Conservation (phyloP, 352 stramenopile genomes). For the Globisporangium splendens region DNA sequence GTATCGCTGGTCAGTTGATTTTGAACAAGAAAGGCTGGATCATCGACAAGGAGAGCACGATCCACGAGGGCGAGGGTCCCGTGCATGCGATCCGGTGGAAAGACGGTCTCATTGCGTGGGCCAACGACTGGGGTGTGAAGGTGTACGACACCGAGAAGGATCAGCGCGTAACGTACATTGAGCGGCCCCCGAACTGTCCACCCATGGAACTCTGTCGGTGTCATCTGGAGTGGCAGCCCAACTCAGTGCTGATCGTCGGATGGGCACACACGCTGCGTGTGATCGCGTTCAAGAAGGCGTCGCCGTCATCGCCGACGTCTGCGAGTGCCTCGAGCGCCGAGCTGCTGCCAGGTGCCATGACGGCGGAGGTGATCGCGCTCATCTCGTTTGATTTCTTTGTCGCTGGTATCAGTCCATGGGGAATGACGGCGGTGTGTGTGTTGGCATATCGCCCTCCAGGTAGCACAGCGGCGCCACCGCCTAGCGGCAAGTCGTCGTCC, state of each 20-base stretch:
- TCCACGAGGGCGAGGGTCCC: conserved; percentile 80
- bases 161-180: conserved; percentile 79
- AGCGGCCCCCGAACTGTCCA: conserved; percentile 71
- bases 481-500: conserved; percentile 19
- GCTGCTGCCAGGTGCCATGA: conserved; percentile 27
- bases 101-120: conserved; percentile 73
- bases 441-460: conserved; percentile 70
- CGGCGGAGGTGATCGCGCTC: conserved; percentile 65
- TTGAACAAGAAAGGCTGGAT: conserved; percentile 88
- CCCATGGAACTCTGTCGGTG: conserved; percentile 81
- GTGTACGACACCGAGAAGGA: conserved; percentile 77
- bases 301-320: conserved; percentile 32
- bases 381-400: conserved; percentile 86
- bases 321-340: conserved; percentile 23
- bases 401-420: conserved; percentile 68
- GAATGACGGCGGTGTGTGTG: conserved; percentile 51
- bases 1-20: conserved; percentile 75
- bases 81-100: conserved; percentile 83
- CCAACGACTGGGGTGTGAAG: conserved; percentile 86
- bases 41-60: conserved; percentile 82
- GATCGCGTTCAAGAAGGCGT: conserved; percentile 63
- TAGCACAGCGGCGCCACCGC: conserved; percentile 14
- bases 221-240: conserved; percentile 74
- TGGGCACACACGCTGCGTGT: conserved; percentile 80
- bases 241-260: conserved; percentile 54